Evolutionary conservation across 2,329 filamentous ascomycete species (phyloP).

Genomic region (Stromatinia cepivora): DNA sequence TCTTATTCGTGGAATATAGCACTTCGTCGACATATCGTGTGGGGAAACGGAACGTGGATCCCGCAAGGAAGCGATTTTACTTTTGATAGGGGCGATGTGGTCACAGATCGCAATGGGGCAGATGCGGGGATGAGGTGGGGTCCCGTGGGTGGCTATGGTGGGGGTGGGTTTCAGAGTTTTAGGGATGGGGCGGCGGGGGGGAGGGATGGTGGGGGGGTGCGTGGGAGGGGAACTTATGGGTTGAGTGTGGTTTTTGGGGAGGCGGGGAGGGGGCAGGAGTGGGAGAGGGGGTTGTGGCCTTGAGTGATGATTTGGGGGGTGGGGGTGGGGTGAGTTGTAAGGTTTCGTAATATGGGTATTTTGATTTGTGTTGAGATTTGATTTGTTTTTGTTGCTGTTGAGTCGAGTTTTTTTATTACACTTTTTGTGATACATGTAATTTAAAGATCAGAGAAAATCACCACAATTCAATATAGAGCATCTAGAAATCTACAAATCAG

Average conservation of each 20-base stretch:
- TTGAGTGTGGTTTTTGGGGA: constrained; percentile 22
- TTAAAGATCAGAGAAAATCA: too few species aligned
- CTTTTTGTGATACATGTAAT: too few species aligned
- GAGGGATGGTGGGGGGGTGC: not conserved
- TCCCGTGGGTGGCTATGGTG: constrained; percentile 16
- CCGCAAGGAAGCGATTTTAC: not conserved
- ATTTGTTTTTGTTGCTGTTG: too few species aligned
- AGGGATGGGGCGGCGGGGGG: constrained; percentile 17
- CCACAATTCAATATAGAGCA: too few species aligned
- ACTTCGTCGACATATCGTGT: constrained; percentile 11
- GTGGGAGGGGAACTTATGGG: not conserved
- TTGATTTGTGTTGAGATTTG: too few species aligned
- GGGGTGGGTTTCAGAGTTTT: constrained; percentile 23
- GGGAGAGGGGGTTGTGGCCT: constrained; percentile 24
- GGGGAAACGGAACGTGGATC: constrained; percentile 23
- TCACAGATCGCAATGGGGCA: not conserved
- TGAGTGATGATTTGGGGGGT: not conserved
- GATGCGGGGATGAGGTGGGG: not conserved
- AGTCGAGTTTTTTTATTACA: too few species aligned
- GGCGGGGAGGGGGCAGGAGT: not conserved
- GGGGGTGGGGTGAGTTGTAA: too few species aligned
- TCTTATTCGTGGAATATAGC: constrained; percentile 17
- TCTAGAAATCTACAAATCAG: too few species aligned
- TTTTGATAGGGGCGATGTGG: not conserved
- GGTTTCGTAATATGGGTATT: too few species aligned